Evolutionary conservation across 805 yeast genomes (phyloP), one percentile per base, ranked within the genome.

Genomic region (Schwanniomyces yamadae): DNA sequence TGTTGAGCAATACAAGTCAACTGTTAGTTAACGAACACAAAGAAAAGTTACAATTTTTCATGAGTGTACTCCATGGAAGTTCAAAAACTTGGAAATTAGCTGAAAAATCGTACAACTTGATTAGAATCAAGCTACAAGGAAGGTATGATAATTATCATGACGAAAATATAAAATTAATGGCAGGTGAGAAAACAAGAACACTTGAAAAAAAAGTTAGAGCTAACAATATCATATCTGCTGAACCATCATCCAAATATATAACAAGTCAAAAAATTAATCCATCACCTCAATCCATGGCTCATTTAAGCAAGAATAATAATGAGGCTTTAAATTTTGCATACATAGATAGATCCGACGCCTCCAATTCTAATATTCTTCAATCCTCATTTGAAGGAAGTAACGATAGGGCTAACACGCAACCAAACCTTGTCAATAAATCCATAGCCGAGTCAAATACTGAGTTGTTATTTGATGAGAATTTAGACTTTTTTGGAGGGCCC

Each of bases 401-500:
- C 16, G 16, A 26, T 12, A 9, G 20, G 5, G 16, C 16, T 3
- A 26, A 4, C 10, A 26, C 14, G 8, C 5, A 4, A 5, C 4
- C 28, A 8, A 26, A 6, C 19, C 16, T 20, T 26, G 4, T 26
- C 10, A 17, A 28, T n/a, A 39, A 33, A 20, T 16, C 36, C 8
- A 36, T 39, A 12, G 36, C 23, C 17, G 44, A 49, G 19, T 31
- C 51, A 11, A 49, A 46, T 34, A 40, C 54, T 11, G 54, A 53
- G 13, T 25, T 52, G 8, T 35, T 57, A 15, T 47, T 47, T 16
- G 61, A 55, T 28, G 54, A 55, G 32, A 50, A 42, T 40, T 48
- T 61, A 19, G 74, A 61, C 32, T 68, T 66, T 43, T 66, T 73
- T 42, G 77, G 78, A 3, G 77, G 78, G 2, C 78, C 77, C 0